Conservation (phyloP, 345 rosid genomes). For the Pistacia integerrima region DNA sequence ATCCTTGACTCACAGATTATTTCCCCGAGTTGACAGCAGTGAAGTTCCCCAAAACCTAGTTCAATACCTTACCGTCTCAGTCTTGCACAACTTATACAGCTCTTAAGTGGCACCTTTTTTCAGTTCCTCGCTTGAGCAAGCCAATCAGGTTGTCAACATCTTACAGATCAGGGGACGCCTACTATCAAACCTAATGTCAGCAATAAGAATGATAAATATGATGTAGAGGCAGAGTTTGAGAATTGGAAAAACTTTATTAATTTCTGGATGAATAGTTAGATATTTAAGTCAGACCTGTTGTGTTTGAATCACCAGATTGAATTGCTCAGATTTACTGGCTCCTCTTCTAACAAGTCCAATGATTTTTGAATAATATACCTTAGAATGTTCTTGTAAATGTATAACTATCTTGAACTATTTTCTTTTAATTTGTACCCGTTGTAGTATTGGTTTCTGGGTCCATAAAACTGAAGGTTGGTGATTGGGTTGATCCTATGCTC, state of each 20-base stretch:
- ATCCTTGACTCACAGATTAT: background rate
- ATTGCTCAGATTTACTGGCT: background rate
- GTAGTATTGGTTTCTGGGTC: background rate
- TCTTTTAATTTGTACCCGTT: background rate
- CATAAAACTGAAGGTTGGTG: background rate
- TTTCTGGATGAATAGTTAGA: background rate
- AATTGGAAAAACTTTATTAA: background rate
- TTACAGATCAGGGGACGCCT: background rate
- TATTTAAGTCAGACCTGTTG: background rate
- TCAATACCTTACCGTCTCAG: too few species aligned
- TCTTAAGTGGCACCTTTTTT: background rate
- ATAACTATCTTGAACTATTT: background rate
- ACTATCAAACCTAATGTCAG: background rate
- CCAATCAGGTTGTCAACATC: background rate
- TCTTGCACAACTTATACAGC: background rate
- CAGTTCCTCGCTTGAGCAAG: background rate
- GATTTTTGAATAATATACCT: background rate
- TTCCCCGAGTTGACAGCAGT: background rate
- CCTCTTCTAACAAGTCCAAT: background rate
- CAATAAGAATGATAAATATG: background rate
- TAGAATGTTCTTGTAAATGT: background rate
- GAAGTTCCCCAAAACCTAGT: background rate
- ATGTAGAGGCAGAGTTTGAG: background rate
- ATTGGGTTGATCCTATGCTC: background rate
- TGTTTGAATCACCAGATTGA: background rate